Evolutionary conservation across 176 grass and related monocot species (phyloP).

Genomic region (Cenchrus fungigraminus): DNA sequence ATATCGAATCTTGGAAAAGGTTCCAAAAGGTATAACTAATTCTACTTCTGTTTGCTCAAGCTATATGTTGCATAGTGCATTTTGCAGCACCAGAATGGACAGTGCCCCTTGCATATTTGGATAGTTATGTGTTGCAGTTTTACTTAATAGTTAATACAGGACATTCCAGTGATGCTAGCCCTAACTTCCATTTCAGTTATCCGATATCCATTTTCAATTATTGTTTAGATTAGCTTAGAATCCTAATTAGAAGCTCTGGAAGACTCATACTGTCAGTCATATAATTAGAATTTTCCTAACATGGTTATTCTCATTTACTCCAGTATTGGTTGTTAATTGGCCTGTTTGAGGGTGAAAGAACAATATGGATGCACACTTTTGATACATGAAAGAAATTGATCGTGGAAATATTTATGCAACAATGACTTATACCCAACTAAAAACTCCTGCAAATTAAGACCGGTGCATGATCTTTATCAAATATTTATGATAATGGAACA

Average conservation of each 20-base stretch:
- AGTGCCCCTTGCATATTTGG: conserved; percentile 9
- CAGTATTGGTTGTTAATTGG: background rate
- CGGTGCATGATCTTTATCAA: background rate
- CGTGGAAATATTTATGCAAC: background rate
- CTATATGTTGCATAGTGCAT: conserved; percentile 2
- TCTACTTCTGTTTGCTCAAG: conserved; percentile 24
- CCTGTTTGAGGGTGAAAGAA: background rate
- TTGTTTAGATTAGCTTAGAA: conserved; percentile 6
- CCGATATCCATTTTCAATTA: conserved; percentile 11
- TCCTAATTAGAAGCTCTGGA: background rate
- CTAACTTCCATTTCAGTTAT: conserved; percentile 14
- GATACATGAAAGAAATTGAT: background rate
- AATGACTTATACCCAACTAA: background rate
- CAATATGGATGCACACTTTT: background rate
- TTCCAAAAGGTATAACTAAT: conserved; percentile 64
- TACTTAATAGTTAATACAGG: background rate
- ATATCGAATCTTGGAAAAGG: conserved; percentile 93
- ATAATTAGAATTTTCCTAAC: background rate
- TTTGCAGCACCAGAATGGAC: conserved; percentile 2
- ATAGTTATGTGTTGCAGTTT: background rate
- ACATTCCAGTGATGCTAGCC: background rate
- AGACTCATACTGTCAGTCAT: background rate
- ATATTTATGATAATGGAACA: background rate
- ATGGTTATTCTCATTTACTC: background rate
- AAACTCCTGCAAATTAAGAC: background rate